Conservation (phyloP, 1,139 yeast genomes). For the Schwanniomyces etchellsii region DNA sequence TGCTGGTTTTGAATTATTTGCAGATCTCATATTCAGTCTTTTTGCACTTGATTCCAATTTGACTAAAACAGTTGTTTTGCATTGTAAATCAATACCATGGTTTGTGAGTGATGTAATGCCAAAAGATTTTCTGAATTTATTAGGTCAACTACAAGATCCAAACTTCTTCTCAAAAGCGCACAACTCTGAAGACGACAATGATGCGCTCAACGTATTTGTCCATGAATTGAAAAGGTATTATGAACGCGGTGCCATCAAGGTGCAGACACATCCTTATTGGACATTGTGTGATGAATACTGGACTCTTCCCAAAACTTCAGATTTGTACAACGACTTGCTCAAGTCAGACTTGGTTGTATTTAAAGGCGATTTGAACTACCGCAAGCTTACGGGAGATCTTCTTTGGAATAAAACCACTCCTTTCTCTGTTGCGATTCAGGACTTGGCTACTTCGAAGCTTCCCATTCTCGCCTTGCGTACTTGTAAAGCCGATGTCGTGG, state of each 20-base stretch:
- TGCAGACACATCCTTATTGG: conserved; percentile 79
- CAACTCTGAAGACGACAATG: conserved; percentile 14
- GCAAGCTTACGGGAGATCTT: conserved; percentile 89
- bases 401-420: conserved; percentile 82
- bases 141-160: conserved; percentile 52
- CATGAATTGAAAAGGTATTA: conserved; percentile 45
- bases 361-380: conserved; percentile 93
- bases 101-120: conserved; percentile 95
- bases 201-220: conserved; percentile 37
- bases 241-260: conserved; percentile 43
- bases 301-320: conserved; percentile 46
- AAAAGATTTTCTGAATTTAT: conserved; percentile 61
- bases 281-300: conserved; percentile 71
- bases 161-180: conserved; percentile 47
- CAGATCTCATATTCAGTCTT: conserved; percentile 73
- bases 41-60: conserved; percentile 71
- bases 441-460: conserved; percentile 55
- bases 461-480: conserved; percentile 77
- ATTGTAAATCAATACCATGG: conserved; percentile 92
- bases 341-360: conserved; percentile 69
- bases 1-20: conserved; percentile 90
- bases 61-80: conserved; percentile 62
- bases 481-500: conserved; percentile 95
- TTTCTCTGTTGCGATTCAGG: conserved; percentile 64
- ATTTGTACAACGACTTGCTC: conserved; percentile 41